These are phyloP conservation scores for Dactylorhiza incarnata DNA, from an alignment of 106 monocot genomes.

Conservation along the genomic window DNA sequence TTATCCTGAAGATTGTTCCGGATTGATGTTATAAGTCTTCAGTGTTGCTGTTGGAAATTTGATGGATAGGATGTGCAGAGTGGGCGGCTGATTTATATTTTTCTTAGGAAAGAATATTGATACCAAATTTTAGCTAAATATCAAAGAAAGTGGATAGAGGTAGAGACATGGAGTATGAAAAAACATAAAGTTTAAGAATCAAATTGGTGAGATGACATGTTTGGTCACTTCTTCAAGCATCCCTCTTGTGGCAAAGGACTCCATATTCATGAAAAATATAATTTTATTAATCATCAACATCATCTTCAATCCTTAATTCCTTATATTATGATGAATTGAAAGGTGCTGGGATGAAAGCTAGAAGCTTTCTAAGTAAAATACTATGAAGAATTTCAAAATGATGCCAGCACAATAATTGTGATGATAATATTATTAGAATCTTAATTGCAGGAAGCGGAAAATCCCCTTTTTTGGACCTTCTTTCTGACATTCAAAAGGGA, in stretches of 20 bases:
- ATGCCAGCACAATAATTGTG: background rate
- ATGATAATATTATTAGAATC: background rate
- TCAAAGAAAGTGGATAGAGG: background rate
- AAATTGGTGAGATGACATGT: background rate
- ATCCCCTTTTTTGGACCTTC: background rate
- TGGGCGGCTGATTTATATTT: background rate
- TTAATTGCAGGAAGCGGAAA: background rate
- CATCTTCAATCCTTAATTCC: too few species aligned
- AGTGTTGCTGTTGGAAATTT: background rate
- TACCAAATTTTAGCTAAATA: background rate
- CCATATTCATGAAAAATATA: background rate
- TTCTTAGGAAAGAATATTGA: background rate
- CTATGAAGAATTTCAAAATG: too few species aligned
- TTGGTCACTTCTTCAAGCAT: background rate
- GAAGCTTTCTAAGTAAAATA: too few species aligned
- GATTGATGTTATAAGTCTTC: background rate
- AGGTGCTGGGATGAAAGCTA: too few species aligned
- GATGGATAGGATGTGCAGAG: background rate
- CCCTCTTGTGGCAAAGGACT: background rate
- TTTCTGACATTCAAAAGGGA: background rate
- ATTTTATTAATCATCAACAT: background rate
- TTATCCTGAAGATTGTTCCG: background rate
- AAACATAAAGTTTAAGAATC: background rate
- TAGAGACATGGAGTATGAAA: background rate
- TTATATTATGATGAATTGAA: too few species aligned